Base-by-base conservation (phyloP, 2,329 filamentous ascomycete genomes). In the Pseudocercospora cruenta region DNA sequence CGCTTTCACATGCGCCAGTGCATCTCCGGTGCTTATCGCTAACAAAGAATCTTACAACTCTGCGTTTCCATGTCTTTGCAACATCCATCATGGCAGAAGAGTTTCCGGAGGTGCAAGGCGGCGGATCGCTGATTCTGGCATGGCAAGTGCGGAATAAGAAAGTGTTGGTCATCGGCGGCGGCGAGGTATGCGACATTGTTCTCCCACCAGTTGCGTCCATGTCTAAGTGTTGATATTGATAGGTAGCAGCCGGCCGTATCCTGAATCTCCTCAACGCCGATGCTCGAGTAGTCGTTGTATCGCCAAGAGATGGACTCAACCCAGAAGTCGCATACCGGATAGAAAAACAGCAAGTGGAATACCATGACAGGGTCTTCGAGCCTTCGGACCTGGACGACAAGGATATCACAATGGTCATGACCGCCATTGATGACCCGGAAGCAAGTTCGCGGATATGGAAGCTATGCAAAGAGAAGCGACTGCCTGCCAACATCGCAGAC, bases 181-280 rank as follows among this genome's bases (percentile, higher is more conserved):
- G 95, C 79, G 94, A 98, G 86, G 94, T 96, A 82, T 72, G 87
- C 62, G 22, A 47, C 67, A 39, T 21, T 45, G 7, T 45, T 31
- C 60, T n/a, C 47, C 58, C 61, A 60, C 19, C 22, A n/a, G 21
- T 39, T 57, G 60, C 53, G 31, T 53, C 45, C 28, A 49, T 22
- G 58, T 51, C 60, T 61, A 58, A 43, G 58, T 36, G 49, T 43
- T 62, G 65, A 67, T 63, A 58, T 67, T 60, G 58, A 69, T 78
- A 98, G 95, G 95, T 99, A 70, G 95, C 95, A 66, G 94, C 95
- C 63, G 94, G 94, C 63, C 92, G 95, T 67, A 96, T 99, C 74
- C 86, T 97, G 67, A 92, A 96, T 81, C 90, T 94, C 67, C 92
- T 97, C 80, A 96, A 97, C 78, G 95, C 95, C 79, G 94, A 98